Conservation (phyloP, 2,329 filamentous ascomycete species). For the Colletotrichum sp. region DNA sequence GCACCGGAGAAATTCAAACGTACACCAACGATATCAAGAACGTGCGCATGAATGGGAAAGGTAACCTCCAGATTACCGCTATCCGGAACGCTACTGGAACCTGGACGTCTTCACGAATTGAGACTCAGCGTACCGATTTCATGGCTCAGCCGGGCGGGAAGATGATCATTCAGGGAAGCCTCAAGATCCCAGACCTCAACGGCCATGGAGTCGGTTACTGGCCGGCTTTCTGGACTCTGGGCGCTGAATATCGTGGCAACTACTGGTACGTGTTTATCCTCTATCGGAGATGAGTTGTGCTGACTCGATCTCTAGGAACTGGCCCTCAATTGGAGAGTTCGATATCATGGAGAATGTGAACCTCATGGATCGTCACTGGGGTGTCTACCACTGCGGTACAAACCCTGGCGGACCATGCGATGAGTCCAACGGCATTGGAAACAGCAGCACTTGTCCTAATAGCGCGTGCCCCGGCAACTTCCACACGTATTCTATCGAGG, state of each 20-base stretch:
- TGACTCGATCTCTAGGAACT: slow-evolving; percentile 25
- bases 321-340: slow-evolving; percentile 47
- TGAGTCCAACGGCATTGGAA: slow-evolving; percentile 39
- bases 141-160: slow-evolving; percentile 27
- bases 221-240: slow-evolving; percentile 53
- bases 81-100: slow-evolving; percentile 22
- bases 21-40: slow-evolving; percentile 46
- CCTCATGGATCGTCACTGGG: slow-evolving; percentile 34
- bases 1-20: slow-evolving; percentile 50
- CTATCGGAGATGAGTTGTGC: fast-evolving
- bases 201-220: slow-evolving; percentile 37
- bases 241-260: slow-evolving; percentile 38
- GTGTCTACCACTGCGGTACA: slow-evolving; percentile 46
- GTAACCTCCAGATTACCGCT: slow-evolving; percentile 23
- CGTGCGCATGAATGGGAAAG: slow-evolving; percentile 36
- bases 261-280: slow-evolving; percentile 15
- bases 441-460: slow-evolving; percentile 18
- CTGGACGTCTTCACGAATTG: slow-evolving; percentile 51
- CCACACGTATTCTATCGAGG: slow-evolving; percentile 33
- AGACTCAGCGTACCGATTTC: slow-evolving; percentile 42
- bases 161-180: slow-evolving; percentile 34
- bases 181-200: slow-evolving; percentile 27
- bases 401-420: slow-evolving; percentile 43
- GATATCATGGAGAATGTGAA: slow-evolving; percentile 50
- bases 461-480: slow-evolving; percentile 27